These are phyloP conservation scores for Lactarius indigo DNA, from an alignment of 768 basidiomycete genomes.

Conservation along the genomic window DNA sequence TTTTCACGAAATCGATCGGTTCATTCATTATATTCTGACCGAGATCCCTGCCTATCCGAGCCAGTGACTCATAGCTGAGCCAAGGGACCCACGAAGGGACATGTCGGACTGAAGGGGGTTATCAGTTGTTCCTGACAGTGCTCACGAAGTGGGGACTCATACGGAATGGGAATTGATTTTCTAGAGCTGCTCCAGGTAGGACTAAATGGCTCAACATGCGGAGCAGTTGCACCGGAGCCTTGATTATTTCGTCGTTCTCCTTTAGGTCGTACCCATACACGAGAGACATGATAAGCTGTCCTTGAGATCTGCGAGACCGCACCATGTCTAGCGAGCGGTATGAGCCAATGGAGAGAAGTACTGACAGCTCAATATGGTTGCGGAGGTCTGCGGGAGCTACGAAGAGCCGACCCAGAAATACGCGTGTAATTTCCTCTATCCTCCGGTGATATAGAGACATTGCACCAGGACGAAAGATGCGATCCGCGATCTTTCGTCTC, in stretches of 20 bases:
- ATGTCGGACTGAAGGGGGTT: background rate
- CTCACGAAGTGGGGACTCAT: background rate
- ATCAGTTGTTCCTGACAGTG: too few relatives aligned
- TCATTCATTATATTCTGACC: background rate
- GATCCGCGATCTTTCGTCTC: conserved; percentile 1
- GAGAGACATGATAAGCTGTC: too few relatives aligned
- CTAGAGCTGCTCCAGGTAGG: too few relatives aligned
- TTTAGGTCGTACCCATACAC: too few relatives aligned
- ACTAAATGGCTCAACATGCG: too few relatives aligned
- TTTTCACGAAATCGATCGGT: background rate
- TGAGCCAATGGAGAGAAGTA: too few relatives aligned
- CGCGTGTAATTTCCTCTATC: background rate
- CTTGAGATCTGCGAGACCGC: too few relatives aligned
- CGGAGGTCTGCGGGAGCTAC: background rate
- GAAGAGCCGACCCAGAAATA: background rate
- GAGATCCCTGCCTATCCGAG: background rate
- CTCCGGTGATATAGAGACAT: background rate
- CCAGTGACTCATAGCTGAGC: conserved; percentile 4
- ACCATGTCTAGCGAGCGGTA: too few relatives aligned
- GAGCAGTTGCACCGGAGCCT: too few relatives aligned
- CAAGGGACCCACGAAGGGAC: background rate
- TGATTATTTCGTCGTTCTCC: too few relatives aligned
- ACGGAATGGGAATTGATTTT: background rate
- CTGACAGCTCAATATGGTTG: background rate
- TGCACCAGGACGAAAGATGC: conserved; percentile 6